Base-by-base conservation (phyloP, 2,329 filamentous ascomycete species). In the Colletotrichum brevisporum region DNA sequence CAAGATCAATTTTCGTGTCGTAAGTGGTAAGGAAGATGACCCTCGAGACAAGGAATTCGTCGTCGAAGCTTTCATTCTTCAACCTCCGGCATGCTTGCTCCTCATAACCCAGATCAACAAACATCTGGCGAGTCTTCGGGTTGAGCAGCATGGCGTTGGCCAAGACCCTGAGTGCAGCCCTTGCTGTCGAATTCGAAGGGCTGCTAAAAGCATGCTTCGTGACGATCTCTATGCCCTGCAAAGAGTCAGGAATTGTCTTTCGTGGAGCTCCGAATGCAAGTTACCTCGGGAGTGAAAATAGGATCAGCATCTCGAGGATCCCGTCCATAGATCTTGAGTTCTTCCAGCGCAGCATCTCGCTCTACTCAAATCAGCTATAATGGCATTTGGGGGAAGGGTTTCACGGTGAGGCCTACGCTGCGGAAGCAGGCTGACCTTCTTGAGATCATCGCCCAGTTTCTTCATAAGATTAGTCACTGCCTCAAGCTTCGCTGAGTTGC, bases 21-120 rank as follows among this genome's bases (percentile, higher is more conserved):
- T 97, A 97, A 0, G 94, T 97, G 39, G 91, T 88, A 12, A 96
- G 85, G 74, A 97, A 95, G 16, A 97, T 82, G 51, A 97, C 89
- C 60, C 94, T 88, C n/a, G 91, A 91, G 69, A 88, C 82, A 2
- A 98, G 85, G 78, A 98, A 98, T 76, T 98, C 95, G 73, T 97
- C 92, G 70, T 98, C 94, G 63, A 88, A 86, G 73, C 85, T 91
- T 71, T 94, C 91, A 66, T 86, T 90, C 85, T 91, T 91, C 50
- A 97, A 86, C 71, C 88, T 89, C 64, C 88, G 85, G 67, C 93
- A 94, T 18, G 91, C 89, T 74, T 91, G 92, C 16, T 85, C 81
- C 48, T 89, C 88, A 75, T 89, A 91, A 9, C 88, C 91, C 24
- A 93, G 82, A 74, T 94, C 89, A 15, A 94, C 90, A 61, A 96